These are phyloP conservation scores for Hemerocallis citrina DNA, from an alignment of 106 monocot species.

Conservation along the genomic window DNA sequence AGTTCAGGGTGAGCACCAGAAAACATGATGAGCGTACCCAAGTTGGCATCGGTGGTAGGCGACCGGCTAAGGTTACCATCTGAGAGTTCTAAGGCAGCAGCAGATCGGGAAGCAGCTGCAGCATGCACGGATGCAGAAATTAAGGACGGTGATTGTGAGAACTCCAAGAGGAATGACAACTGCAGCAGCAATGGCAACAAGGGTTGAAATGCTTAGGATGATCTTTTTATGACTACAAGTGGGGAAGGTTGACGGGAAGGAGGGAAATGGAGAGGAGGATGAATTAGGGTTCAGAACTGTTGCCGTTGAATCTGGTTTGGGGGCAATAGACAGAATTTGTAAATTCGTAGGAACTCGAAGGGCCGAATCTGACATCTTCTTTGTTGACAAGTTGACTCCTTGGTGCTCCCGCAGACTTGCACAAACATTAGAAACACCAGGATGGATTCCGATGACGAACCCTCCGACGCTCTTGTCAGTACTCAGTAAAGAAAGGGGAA, in stretches of 20 bases:
- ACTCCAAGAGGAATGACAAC: conserved; percentile 36
- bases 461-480: too few relatives aligned
- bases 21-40: conserved; percentile 44
- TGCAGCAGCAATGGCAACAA: conserved; percentile 46
- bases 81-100: conserved; percentile 17
- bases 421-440: too few relatives aligned
- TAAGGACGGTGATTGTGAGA: conserved; percentile 35
- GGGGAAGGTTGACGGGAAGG: conserved; percentile 10
- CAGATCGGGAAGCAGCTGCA: conserved; percentile 5
- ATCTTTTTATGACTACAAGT: conserved; percentile 22
- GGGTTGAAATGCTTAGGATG: too few relatives aligned
- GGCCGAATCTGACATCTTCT: too few relatives aligned
- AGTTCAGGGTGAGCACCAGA: conserved; percentile 34
- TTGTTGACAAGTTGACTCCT: too few relatives aligned
- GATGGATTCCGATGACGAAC: too few relatives aligned
- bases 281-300: conserved; percentile 49
- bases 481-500: too few relatives aligned
- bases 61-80: conserved; percentile 32
- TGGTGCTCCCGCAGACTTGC: too few relatives aligned
- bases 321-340: too few relatives aligned
- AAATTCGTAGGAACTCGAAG: too few relatives aligned
- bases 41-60: conserved; percentile 29
- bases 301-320: too few relatives aligned
- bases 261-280: conserved; percentile 14
- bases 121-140: conserved; percentile 25